Evolutionary conservation across 805 yeast genomes (phyloP).

Genomic region (Saccharomycopsis sp.): DNA sequence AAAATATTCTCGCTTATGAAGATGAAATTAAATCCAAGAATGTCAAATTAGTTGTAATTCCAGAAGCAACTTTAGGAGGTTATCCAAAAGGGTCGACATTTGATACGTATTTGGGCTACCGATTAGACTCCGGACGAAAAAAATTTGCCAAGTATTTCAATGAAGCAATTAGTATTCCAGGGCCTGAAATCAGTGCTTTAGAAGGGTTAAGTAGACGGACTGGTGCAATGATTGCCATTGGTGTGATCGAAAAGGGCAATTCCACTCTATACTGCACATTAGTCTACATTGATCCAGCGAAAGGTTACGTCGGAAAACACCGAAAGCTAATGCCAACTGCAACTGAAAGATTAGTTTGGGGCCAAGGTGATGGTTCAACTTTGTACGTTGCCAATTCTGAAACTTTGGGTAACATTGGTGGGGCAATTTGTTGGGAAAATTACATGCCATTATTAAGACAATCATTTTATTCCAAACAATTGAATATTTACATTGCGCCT

Average conservation of each 20-base stretch:
- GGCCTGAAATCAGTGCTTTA: constrained; percentile 30
- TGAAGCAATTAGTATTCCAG: constrained; percentile 32
- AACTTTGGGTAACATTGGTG: constrained; percentile 34
- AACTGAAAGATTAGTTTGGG: constrained; percentile 39
- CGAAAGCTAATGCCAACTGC: constrained; percentile 41
- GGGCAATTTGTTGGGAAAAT: constrained; percentile 44
- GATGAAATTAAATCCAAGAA: constrained; percentile 29
- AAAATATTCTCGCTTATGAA: constrained; percentile 34
- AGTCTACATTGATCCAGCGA: constrained; percentile 33
- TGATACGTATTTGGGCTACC: constrained; percentile 37
- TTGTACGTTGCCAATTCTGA: constrained; percentile 31
- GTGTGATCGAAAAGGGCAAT: constrained; percentile 36
- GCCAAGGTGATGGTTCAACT: constrained; percentile 41
- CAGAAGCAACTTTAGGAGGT: constrained; percentile 42
- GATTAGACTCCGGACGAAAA: constrained; percentile 36
- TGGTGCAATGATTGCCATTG: constrained; percentile 32
- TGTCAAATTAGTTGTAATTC: constrained; percentile 36
- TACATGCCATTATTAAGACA: constrained; percentile 35
- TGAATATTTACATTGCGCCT: constrained; percentile 38
- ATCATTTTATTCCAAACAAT: constrained; percentile 37
- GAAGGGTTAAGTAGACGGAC: constrained; percentile 30
- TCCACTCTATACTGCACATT: constrained; percentile 36
- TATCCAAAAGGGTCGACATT: constrained; percentile 39
- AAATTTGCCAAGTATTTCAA: constrained; percentile 32
- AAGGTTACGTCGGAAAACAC: constrained; percentile 36